A percentile compares a stretch with the other conserved stretches of the same genome.
These are phyloP conservation scores for Colletotrichum sp. DNA, from an alignment of 2,329 filamentous ascomycete genomes.

Conservation along the genomic window DNA sequence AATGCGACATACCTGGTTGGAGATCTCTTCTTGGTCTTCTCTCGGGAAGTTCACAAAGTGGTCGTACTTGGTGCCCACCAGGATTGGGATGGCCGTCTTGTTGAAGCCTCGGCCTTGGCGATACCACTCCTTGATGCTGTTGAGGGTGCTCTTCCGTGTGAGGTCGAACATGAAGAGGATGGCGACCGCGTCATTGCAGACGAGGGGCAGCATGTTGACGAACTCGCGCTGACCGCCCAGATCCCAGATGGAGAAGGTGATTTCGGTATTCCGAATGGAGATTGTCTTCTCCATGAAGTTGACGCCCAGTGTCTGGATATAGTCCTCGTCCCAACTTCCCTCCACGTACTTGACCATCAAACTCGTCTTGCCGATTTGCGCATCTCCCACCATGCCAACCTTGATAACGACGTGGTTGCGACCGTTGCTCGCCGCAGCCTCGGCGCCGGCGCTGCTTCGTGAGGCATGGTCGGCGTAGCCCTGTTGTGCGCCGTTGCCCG, in stretches of 20 bases:
- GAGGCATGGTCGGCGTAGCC: conserved; percentile 49
- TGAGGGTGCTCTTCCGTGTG: conserved; percentile 96
- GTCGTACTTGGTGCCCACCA: conserved; percentile 98
- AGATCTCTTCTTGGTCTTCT: conserved; percentile 98
- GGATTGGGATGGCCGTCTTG: conserved; percentile 98
- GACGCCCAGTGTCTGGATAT: conserved; percentile 97
- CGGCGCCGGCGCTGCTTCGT: conserved; percentile 40
- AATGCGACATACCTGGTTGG: conserved; percentile 73
- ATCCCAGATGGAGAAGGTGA: conserved; percentile 99
- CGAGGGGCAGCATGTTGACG: conserved; percentile 99
- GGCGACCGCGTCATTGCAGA: conserved; percentile 98
- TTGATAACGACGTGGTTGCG: conserved; percentile 92
- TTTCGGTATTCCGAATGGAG: conserved; percentile 98
- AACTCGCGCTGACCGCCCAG: conserved; percentile 97
- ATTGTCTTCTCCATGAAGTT: conserved; percentile 99
- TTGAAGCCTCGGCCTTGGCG: conserved; percentile 97
- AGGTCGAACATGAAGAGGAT: conserved; percentile 99
- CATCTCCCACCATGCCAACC: conserved; percentile 98
- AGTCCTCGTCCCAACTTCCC: conserved; percentile 99
- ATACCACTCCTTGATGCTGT: conserved; percentile 99
- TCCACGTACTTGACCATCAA: conserved; percentile 99
- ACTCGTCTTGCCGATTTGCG: conserved; percentile 98
- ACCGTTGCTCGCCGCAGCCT: conserved; percentile 43
- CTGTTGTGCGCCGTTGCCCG: conserved; percentile 43
- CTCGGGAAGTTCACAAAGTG: conserved; percentile 98